phyloP scores from a whole-genome alignment of 139 green algal genomes.

The Volvox reticuliferus region DNA sequence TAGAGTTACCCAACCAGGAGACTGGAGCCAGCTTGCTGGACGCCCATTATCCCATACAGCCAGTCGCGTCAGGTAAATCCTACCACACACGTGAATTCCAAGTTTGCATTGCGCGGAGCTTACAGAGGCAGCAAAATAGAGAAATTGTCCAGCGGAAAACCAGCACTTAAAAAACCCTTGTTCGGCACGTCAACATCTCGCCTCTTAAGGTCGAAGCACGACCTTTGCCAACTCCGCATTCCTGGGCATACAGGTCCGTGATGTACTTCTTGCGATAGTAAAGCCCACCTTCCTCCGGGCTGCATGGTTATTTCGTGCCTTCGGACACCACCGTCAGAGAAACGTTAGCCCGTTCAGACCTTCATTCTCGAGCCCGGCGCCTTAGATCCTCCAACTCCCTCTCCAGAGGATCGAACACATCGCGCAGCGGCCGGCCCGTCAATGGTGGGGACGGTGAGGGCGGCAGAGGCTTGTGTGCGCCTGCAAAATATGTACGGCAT shows the following conservation, averaged over 20 bases:
- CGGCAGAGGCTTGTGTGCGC: background rate
- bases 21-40: no score
- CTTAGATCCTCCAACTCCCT: slow-evolving; percentile 45
- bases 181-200: background rate
- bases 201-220: background rate
- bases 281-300: background rate
- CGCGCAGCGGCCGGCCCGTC: slow-evolving; percentile 22
- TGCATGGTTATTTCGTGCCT: background rate
- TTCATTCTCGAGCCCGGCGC: slow-evolving; percentile 33
- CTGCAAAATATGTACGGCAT: no score
- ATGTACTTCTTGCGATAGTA: background rate
- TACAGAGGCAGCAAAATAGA: background rate
- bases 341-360: background rate
- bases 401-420: slow-evolving; percentile 44
- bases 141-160: background rate
- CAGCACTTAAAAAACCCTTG: background rate
- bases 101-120: background rate
- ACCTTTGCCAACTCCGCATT: background rate
- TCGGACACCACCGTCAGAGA: background rate
- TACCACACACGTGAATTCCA: background rate
- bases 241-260: no score
- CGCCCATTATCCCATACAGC: no score
- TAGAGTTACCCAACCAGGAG: background rate
- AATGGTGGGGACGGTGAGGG: background rate
- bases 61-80: no score